A percentile compares a stretch with the other conserved stretches of the same genome.
Evolutionary conservation across 2,329 filamentous ascomycete species (phyloP).

Genomic region (Knoxdaviesia capensis): DNA sequence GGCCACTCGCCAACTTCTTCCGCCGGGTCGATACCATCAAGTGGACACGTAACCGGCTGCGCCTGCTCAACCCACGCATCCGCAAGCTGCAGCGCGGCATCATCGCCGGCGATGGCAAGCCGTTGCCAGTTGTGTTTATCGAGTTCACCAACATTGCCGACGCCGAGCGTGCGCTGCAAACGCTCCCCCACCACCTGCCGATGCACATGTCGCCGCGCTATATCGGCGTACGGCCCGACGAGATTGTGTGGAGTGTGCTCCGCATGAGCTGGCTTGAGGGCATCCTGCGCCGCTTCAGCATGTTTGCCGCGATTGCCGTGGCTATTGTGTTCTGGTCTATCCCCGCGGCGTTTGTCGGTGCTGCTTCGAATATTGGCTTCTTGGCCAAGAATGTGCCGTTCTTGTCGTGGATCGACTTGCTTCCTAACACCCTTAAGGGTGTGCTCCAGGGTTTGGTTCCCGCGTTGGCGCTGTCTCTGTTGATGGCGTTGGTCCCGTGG

Average conservation of each 20-base stretch:
- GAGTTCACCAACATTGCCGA: slow-evolving; percentile 70
- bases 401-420: slow-evolving; percentile 50
- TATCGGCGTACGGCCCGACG: slow-evolving; percentile 59
- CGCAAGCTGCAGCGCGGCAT: slow-evolving; percentile 50
- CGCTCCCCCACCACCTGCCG: slow-evolving; percentile 59
- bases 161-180: slow-evolving; percentile 72
- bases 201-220: slow-evolving; percentile 71
- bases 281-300: slow-evolving; percentile 44
- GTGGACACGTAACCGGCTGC: slow-evolving; percentile 46
- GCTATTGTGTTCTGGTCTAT: slow-evolving; percentile 74
- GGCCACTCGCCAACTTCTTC: slow-evolving; percentile 46
- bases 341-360: slow-evolving; percentile 58
- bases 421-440: slow-evolving; percentile 51
- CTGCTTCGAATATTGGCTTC: slow-evolving; percentile 65
- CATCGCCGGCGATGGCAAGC: slow-evolving; percentile 39
- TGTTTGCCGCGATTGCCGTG: slow-evolving; percentile 45
- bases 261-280: slow-evolving; percentile 50
- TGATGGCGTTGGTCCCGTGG: slow-evolving; percentile 67
- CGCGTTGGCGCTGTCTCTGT: slow-evolving; percentile 52
- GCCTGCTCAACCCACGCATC: slow-evolving; percentile 18
- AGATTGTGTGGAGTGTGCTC: slow-evolving; percentile 76
- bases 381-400: slow-evolving; percentile 45
- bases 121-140: slow-evolving; percentile 66
- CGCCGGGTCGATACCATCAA: slow-evolving; percentile 91
- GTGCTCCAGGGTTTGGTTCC: slow-evolving; percentile 72